A percentile compares a stretch with the other conserved stretches of the same genome.
Conservation (phyloP, 352 stramenopile species). For the Phytophthora tubulina region DNA sequence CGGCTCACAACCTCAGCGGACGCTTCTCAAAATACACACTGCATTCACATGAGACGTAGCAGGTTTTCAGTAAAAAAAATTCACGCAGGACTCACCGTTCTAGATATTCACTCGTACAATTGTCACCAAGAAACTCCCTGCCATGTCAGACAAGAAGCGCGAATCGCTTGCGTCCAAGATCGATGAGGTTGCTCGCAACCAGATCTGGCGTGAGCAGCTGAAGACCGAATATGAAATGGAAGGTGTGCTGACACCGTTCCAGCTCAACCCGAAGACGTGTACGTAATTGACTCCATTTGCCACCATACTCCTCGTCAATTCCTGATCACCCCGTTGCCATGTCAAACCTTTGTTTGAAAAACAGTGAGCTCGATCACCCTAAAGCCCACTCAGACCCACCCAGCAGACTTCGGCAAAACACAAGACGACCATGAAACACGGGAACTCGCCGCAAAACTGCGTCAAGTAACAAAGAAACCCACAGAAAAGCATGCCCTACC, state of each 20-base stretch:
- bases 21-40: slow-evolving; percentile 43
- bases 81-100: background rate
- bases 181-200: slow-evolving; percentile 86
- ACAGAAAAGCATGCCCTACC: slow-evolving; percentile 72
- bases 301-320: background rate
- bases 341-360: background rate
- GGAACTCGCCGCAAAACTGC: slow-evolving; percentile 71
- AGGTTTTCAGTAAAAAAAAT: background rate
- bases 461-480: slow-evolving; percentile 70
- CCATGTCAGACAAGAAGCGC: slow-evolving; percentile 80
- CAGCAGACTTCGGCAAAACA: slow-evolving; percentile 72
- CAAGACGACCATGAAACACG: slow-evolving; percentile 62
- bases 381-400: slow-evolving; percentile 83
- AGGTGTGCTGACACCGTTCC: slow-evolving; percentile 77
- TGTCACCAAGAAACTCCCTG: slow-evolving; percentile 1
- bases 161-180: slow-evolving; percentile 85
- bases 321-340: background rate
- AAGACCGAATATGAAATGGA: slow-evolving; percentile 87
- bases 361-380: slow-evolving; percentile 80
- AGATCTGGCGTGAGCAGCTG: slow-evolving; percentile 91
- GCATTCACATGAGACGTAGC: slow-evolving; percentile 33
- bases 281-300: slow-evolving; percentile 11
- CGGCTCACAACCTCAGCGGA: background rate
- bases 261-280: slow-evolving; percentile 88
- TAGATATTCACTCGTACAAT: slow-evolving; percentile 18